phyloP scores from a whole-genome alignment of 202 grass and related monocot species.

The Elaeis oleifera region DNA sequence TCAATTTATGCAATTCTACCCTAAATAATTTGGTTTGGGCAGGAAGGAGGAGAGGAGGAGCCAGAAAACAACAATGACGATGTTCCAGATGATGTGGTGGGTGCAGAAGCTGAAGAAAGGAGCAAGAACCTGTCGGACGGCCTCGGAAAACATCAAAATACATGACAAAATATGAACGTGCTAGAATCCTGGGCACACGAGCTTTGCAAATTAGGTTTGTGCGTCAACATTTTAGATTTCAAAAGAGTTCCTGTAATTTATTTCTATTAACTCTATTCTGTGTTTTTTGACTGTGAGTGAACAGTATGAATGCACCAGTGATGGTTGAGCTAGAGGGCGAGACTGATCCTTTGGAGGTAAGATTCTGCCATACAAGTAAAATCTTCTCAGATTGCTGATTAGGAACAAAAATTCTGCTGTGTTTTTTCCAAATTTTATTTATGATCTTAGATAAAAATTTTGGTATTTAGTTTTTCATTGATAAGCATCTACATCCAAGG shows the following conservation, averaged over 20 bases:
- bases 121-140: constrained; percentile 35
- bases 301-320: constrained; percentile 96
- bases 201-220: constrained; percentile 77
- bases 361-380: neutral
- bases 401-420: too few relatives aligned
- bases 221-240: neutral
- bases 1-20: neutral
- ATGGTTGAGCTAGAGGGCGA: constrained; percentile 97
- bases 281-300: constrained; percentile 10
- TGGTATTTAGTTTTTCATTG: too few relatives aligned
- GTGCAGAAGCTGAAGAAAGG: constrained; percentile 50
- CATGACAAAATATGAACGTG: constrained; percentile 95
- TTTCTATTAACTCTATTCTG: constrained; percentile 3
- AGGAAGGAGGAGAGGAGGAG: constrained; percentile 79
- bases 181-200: constrained; percentile 76
- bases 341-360: constrained; percentile 92
- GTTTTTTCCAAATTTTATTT: too few relatives aligned
- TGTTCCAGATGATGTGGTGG: constrained; percentile 42
- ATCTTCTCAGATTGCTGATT: neutral
- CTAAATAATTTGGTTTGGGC: constrained; percentile 1
- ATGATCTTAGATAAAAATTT: too few relatives aligned
- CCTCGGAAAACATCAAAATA: constrained; percentile 68
- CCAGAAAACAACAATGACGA: constrained; percentile 76
- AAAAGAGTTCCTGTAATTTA: neutral
- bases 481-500: too few relatives aligned